These are phyloP conservation scores for Papiliotrema flavescens DNA, from an alignment of 1,284 basidiomycete species.

Conservation along the genomic window DNA sequence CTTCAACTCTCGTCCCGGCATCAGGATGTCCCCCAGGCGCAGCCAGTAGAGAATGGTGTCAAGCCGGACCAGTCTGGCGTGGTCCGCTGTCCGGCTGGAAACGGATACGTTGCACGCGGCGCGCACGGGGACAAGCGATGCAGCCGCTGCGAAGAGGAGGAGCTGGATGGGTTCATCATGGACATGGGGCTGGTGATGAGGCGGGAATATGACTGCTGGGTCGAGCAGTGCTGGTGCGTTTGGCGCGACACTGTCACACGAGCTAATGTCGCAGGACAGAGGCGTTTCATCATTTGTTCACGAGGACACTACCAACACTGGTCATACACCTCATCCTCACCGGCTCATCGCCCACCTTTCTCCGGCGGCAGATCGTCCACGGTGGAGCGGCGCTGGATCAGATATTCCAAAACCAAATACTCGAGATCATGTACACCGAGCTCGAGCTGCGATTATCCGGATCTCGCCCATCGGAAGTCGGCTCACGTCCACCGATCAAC, in stretches of 20 bases:
- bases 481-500: constrained; percentile 8
- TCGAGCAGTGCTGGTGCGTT: constrained; percentile 49
- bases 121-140: constrained; percentile 32
- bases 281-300: constrained; percentile 49
- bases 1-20: constrained; percentile 37
- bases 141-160: constrained; percentile 32
- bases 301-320: constrained; percentile 42
- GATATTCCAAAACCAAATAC: constrained; percentile 44
- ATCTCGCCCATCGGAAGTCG: constrained; percentile 21
- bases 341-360: constrained; percentile 39
- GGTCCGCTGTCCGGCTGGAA: constrained; percentile 18
- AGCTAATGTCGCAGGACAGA: constrained; percentile 39
- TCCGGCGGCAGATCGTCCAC: constrained; percentile 46
- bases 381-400: constrained; percentile 44
- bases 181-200: constrained; percentile 44
- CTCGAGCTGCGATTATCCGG: constrained; percentile 42
- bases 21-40: constrained; percentile 14
- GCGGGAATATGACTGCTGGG: constrained; percentile 48
- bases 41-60: constrained; percentile 1
- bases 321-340: constrained; percentile 47
- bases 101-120: constrained; percentile 32
- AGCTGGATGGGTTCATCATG: constrained; percentile 40
- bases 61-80: neutral
- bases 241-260: neutral
- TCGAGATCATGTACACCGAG: constrained; percentile 41